Evolutionary conservation across 2,329 filamentous ascomycete genomes (phyloP).

Genomic region (Aureobasidium lini): DNA sequence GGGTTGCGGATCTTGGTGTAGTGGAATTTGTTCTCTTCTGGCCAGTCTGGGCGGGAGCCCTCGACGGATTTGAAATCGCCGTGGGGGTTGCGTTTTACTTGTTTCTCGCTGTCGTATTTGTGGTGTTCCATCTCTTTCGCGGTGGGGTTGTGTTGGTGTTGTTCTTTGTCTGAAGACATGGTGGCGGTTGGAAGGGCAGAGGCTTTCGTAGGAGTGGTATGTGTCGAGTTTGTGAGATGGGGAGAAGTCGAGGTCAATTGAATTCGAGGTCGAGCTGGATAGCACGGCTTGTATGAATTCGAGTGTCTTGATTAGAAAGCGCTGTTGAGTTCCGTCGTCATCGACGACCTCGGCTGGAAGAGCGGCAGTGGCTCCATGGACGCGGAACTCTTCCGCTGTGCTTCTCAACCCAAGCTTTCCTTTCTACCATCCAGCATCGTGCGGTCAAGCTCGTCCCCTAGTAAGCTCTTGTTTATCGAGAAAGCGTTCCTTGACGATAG

Average conservation of each 20-base stretch:
- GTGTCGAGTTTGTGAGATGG: neutral
- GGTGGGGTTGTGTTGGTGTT: constrained; percentile 7
- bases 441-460: too few relatives aligned
- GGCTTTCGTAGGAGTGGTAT: too few relatives aligned
- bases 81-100: constrained; percentile 57
- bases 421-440: too few relatives aligned
- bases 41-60: constrained; percentile 55
- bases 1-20: constrained; percentile 59
- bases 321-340: neutral
- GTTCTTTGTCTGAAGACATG: constrained; percentile 8
- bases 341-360: neutral
- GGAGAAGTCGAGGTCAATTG: neutral
- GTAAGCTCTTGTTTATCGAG: too few relatives aligned
- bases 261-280: neutral
- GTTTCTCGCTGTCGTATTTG: constrained; percentile 27
- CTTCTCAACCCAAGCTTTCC: neutral
- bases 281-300: neutral
- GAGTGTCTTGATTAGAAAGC: neutral
- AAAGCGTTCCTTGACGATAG: too few relatives aligned
- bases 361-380: neutral
- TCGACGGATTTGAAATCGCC: constrained; percentile 70
- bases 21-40: constrained; percentile 40
- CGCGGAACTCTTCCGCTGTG: neutral
- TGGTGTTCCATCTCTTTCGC: constrained; percentile 3
- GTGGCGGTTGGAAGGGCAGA: neutral